Conservation (phyloP, 2,329 filamentous ascomycete genomes). For the Xylaria sp. region DNA sequence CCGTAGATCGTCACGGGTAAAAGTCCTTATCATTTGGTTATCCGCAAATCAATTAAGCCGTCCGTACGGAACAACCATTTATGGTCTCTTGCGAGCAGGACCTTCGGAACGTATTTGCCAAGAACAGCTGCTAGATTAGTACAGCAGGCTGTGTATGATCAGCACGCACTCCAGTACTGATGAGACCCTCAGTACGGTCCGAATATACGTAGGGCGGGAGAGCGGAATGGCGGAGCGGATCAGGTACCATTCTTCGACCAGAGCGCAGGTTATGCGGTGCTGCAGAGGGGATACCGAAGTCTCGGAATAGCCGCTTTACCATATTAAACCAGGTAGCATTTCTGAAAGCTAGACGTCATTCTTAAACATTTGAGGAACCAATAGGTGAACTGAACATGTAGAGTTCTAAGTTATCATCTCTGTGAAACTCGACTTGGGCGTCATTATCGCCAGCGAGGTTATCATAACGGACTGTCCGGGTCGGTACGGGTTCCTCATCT, state of each 20-base stretch:
- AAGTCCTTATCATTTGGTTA: constrained; percentile 14
- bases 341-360: neutral
- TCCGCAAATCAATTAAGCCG: constrained; percentile 10
- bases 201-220: neutral
- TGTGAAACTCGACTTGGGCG: neutral
- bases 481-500: neutral
- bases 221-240: neutral
- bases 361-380: neutral
- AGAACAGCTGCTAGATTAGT: neutral
- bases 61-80: neutral
- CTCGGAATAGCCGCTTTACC: neutral
- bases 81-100: neutral
- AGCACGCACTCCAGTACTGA: neutral
- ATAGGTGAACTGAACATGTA: neutral
- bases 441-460: neutral
- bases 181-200: neutral
- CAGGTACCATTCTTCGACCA: neutral
- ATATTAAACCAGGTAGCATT: neutral
- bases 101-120: neutral
- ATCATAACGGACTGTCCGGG: neutral
- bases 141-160: neutral
- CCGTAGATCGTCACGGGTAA: constrained; percentile 16
- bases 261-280: neutral
- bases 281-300: constrained; percentile 4
- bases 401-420: neutral